phyloP scores from a whole-genome alignment of 192 early-diverging fungal genomes.

The Gamsiella multidivaricata region DNA sequence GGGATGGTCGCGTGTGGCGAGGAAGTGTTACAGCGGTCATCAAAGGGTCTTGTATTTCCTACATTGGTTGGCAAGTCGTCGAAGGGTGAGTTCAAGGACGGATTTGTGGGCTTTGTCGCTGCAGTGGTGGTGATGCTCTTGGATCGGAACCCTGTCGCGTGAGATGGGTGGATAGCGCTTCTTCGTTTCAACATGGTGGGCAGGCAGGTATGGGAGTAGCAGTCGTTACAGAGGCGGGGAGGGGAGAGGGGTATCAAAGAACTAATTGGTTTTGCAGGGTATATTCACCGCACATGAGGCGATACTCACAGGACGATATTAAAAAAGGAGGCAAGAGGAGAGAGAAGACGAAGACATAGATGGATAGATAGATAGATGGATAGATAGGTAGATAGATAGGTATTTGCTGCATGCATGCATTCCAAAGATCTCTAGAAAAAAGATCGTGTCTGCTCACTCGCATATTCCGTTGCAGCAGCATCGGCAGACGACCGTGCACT shows the following conservation, averaged over 20 bases:
- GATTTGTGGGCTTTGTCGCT: too few species aligned
- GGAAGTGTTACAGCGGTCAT: neutral
- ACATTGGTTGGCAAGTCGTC: neutral
- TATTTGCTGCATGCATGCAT: neutral
- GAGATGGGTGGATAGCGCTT: constrained; percentile 34
- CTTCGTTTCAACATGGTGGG: constrained; percentile 23
- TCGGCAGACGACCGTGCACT: too few species aligned
- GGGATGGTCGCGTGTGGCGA: neutral
- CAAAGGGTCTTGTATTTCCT: neutral
- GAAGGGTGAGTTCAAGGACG: constrained; percentile 1
- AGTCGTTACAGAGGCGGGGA: neutral
- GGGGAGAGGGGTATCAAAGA: neutral
- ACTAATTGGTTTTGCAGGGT: neutral
- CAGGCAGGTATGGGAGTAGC: neutral
- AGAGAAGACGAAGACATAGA: constrained; percentile 1
- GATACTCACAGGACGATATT: neutral
- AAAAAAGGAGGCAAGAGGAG: constrained; percentile 3
- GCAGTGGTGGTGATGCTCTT: constrained; percentile 6
- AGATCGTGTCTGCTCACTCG: too few species aligned
- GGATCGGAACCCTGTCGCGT: neutral
- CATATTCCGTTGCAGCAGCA: constrained; percentile 2
- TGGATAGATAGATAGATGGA: neutral
- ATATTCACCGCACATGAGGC: too few species aligned
- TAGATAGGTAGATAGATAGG: neutral
- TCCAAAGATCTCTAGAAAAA: neutral